phyloP scores from a whole-genome alignment of 805 yeast species.

The Kluyveromyces lactis region DNA sequence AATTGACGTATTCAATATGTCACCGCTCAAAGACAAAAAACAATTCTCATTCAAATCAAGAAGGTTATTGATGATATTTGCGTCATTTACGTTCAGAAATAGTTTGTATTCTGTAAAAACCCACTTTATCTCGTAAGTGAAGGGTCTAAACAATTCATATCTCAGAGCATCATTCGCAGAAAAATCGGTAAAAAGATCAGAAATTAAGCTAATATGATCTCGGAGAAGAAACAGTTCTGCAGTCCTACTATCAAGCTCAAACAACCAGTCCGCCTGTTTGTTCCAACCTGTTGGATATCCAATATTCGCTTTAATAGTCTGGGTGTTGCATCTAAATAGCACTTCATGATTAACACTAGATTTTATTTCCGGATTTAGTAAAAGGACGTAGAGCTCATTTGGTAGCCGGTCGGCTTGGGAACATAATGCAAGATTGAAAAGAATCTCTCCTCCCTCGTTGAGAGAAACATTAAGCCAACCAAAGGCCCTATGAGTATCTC shows the following conservation, averaged over 20 bases:
- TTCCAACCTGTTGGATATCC: constrained; percentile 81
- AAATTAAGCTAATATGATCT: constrained; percentile 69
- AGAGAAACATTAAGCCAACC: constrained; percentile 86
- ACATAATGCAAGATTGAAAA: constrained; percentile 40
- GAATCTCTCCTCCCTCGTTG: constrained; percentile 42
- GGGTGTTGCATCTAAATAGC: constrained; percentile 52
- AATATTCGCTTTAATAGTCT: constrained; percentile 45
- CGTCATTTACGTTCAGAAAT: constrained; percentile 74
- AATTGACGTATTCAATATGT: constrained; percentile 37
- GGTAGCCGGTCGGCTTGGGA: constrained; percentile 51
- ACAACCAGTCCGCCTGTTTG: constrained; percentile 61
- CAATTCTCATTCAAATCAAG: constrained; percentile 75
- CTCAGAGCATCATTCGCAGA: constrained; percentile 61
- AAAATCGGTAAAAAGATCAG: constrained; percentile 73
- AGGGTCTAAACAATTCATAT: constrained; percentile 73
- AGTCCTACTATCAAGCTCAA: constrained; percentile 43
- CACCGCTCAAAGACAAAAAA: constrained; percentile 67
- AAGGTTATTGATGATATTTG: constrained; percentile 83
- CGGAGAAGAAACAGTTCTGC: constrained; percentile 60
- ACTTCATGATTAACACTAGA: constrained; percentile 88
- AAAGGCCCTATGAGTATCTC: constrained; percentile 52
- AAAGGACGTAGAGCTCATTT: constrained; percentile 37
- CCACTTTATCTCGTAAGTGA: constrained; percentile 56
- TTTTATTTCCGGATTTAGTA: constrained; percentile 54
- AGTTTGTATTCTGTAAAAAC: constrained; percentile 47